These are phyloP conservation scores for Aspergillus terreus DNA, from an alignment of 2,329 filamentous ascomycete genomes.

Conservation along the genomic window DNA sequence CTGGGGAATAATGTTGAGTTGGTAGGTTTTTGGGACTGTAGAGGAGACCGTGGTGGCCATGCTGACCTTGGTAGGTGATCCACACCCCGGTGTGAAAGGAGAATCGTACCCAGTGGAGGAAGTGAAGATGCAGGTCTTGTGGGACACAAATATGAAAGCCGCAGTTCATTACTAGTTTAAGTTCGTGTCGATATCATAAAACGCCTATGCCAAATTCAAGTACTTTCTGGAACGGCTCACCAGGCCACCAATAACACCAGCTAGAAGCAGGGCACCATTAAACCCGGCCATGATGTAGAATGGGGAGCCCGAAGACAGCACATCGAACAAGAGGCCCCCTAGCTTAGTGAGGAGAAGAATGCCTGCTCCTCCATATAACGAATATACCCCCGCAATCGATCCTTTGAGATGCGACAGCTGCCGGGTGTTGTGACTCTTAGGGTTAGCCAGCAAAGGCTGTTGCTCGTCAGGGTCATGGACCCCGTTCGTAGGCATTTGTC, in stretches of 20 bases:
- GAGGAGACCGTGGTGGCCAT: not conserved
- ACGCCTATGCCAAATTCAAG: not conserved
- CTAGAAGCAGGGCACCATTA: conserved; percentile 65
- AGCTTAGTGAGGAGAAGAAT: conserved; percentile 90
- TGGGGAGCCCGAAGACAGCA: conserved; percentile 67
- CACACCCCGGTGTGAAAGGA: not conserved
- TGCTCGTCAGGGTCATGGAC: conserved; percentile 20
- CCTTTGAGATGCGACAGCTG: conserved; percentile 69
- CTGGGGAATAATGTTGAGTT: conserved; percentile 53
- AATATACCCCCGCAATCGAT: conserved; percentile 91
- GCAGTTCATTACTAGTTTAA: not conserved
- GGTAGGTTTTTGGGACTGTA: conserved; percentile 8
- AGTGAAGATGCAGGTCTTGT: not conserved
- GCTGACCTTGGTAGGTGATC: not conserved
- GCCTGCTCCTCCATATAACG: conserved; percentile 80
- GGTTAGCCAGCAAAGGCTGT: conserved; percentile 26
- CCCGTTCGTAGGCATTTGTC: not conserved
- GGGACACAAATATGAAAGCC: not conserved
- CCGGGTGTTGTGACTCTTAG: conserved; percentile 20
- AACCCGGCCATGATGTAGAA: conserved; percentile 94
- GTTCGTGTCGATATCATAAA: not conserved
- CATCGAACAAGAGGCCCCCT: conserved; percentile 83
- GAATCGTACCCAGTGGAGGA: not conserved
- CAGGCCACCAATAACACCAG: conserved; percentile 27
- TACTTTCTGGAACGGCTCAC: conserved; percentile 10